Evolutionary conservation across 768 basidiomycete genomes (phyloP), one percentile per base, ranked within the genome.

Genomic region (Clitopilus passeckerianus): DNA sequence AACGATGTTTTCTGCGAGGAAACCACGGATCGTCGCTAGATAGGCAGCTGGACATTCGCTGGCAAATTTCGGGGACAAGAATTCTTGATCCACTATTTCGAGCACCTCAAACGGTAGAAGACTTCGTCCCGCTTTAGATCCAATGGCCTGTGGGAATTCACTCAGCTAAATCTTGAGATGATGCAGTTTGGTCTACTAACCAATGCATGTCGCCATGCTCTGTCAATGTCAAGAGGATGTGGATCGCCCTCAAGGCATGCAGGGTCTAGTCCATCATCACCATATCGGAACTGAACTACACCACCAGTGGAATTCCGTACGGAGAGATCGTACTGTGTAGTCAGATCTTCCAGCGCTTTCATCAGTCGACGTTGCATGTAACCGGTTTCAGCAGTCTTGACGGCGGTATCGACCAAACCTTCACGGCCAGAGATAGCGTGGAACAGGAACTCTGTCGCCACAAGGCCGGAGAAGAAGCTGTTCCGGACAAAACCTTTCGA

Each of bases 311-410:
- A 95, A 72, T 95, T 98, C 30, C 97, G 85, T 22, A 99, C 96
- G 8, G 94, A 94, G 22, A 94, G 75, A 72, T 99, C 97, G 70
- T 99, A 99, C 59, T 96, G 93, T 0, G 92, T 93, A 2, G 93
- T 94, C 35, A 99, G 77, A 75, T 99, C 97, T 70, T 99, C 97
- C 64, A 99, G 74, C 1, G 96, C 96, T 71, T 99, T 99, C 97
- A 99, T 98, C 61, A 99, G 74, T 59, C 97, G 91, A 54, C 97
- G 86, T 68, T 96, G 94, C 96, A 99, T 99, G 76, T 99, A 99
- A 43, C 97, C 97, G 0, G 97, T 99, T 74, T 99, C 97, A 12
- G 97, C 97, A 0, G 97, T 99, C 76, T 99, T 99, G 74, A 99
- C 97, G 23, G 97, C 97, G 0, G 97, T 99, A 75, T 99, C 97